Evolutionary conservation across 139 green algal species (phyloP), one percentile per base, ranked within the genome.

Genomic region (Edaphochlamys debaryana): DNA sequence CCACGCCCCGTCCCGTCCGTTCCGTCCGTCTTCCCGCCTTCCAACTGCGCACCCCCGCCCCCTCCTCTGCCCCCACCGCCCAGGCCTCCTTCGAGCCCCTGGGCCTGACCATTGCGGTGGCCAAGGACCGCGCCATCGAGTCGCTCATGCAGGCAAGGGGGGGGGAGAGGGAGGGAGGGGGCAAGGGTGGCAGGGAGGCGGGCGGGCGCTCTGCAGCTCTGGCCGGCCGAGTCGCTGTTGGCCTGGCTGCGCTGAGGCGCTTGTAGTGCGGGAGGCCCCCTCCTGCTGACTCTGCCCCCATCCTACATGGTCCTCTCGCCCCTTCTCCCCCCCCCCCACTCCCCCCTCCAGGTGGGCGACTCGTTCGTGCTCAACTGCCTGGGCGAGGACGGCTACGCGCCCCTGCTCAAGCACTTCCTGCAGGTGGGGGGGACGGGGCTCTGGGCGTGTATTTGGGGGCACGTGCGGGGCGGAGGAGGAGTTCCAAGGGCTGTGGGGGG

Each of bases 111-210:
- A 93, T 99, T 32, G 95, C 97, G 2, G 95, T 99, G 58, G 97
- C 97, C 60, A 99, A 99, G 90, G 97, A 99, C 88, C 89, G 97
- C 29, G 97, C 97, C 85, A 99, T 99, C 70, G 97, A 99, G 96
- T 96, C 90, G 30, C 91, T 99, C 42, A 98, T 99, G 96, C 96
- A 99, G 93, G 96, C 95, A 68, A 11, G 90, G 4, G 29, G 17
- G 17, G 38, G 23, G 37, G 67, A 6, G 27, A 45, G 64, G 19
- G 17, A 11, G 62, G 4, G 48, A 23, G 48, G 48, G 48, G 11
- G 48, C 15, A 54, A 23, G 48, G 11, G 50, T 58, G 50, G n/a
- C n/a, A n/a, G n/a, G n/a, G n/a, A n/a, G n/a, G n/a, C n/a, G n/a
- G n/a, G n/a, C n/a, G n/a, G n/a, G n/a, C n/a, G n/a, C n/a, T n/a